A percentile compares a stretch with the other conserved stretches of the same genome.
phyloP scores from a whole-genome alignment of 441 rosid genomes.

The Lepidium campestre region DNA sequence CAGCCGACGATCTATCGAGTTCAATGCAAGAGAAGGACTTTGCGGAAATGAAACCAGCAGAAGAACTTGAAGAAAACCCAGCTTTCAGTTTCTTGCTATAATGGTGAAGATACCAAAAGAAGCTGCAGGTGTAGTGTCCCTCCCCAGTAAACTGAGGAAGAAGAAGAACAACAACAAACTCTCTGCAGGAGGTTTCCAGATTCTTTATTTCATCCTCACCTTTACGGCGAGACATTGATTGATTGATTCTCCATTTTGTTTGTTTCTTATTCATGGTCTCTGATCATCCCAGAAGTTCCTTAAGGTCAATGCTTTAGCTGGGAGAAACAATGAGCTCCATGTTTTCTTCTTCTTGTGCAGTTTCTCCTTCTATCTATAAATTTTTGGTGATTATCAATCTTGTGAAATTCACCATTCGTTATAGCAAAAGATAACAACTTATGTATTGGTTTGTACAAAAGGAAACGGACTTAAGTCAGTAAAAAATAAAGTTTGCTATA shows the following conservation, averaged over 20 bases:
- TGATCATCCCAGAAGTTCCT: not conserved
- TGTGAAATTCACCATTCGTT: slow-evolving; percentile 11
- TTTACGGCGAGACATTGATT: not conserved
- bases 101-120: slow-evolving; percentile 20
- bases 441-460: slow-evolving; percentile 20
- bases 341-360: slow-evolving; percentile 16
- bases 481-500: slow-evolving; percentile 1
- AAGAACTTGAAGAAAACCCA: slow-evolving; percentile 76
- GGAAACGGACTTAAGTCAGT: not conserved
- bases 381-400: slow-evolving; percentile 5
- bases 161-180: not conserved
- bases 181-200: not conserved
- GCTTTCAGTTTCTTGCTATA: slow-evolving; percentile 81
- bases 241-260: slow-evolving; percentile 1
- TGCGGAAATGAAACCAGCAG: slow-evolving; percentile 77
- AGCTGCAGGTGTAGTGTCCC: not conserved
- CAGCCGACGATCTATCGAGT: slow-evolving; percentile 79
- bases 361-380: not conserved
- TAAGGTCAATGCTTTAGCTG: not conserved
- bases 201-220: slow-evolving; percentile 3
- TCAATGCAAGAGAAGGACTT: slow-evolving; percentile 88
- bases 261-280: not conserved
- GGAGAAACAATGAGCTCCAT: not conserved
- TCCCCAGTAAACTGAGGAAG: not conserved
- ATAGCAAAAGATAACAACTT: not conserved